Percentiles rank a stretch among this genome's conserved stretches.
These are phyloP conservation scores for Hypoxylon sp. DNA, from an alignment of 2,329 filamentous ascomycete genomes.

Conservation along the genomic window DNA sequence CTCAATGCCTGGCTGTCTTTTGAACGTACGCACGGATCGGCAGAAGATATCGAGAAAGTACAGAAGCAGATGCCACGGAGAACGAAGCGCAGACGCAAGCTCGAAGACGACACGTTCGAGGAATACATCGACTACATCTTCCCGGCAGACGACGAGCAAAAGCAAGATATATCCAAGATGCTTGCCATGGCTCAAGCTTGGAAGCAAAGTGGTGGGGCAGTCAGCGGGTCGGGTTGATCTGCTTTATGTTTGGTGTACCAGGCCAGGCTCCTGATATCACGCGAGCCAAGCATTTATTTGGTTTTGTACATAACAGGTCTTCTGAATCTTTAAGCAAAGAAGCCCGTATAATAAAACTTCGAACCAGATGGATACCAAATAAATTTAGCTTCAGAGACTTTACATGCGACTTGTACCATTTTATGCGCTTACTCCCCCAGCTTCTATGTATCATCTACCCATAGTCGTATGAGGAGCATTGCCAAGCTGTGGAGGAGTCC, in stretches of 20 bases:
- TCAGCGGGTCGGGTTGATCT: slow-evolving; percentile 29
- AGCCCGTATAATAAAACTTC: slow-evolving; percentile 1
- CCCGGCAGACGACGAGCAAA: slow-evolving; percentile 90
- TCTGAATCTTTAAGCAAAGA: slow-evolving; percentile 7
- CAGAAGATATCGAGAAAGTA: slow-evolving; percentile 80
- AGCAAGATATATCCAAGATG: slow-evolving; percentile 82
- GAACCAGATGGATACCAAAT: slow-evolving; percentile 4
- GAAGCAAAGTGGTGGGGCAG: slow-evolving; percentile 69
- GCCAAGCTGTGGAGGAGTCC: slow-evolving; percentile 24
- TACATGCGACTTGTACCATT: too few species aligned
- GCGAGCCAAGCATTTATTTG: slow-evolving; percentile 3
- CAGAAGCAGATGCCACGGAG: slow-evolving; percentile 93
- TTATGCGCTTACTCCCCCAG: background rate
- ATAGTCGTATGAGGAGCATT: background rate
- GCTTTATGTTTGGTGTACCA: slow-evolving; percentile 2
- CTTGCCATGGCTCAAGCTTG: slow-evolving; percentile 87
- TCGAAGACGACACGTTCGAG: slow-evolving; percentile 93
- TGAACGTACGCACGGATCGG: slow-evolving; percentile 82
- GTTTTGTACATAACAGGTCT: slow-evolving; percentile 24
- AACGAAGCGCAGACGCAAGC: slow-evolving; percentile 89
- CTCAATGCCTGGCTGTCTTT: slow-evolving; percentile 94
- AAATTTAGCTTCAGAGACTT: too few species aligned
- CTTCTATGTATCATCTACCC: background rate
- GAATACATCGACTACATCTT: slow-evolving; percentile 98
- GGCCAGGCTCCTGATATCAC: slow-evolving; percentile 16